Percentiles rank a stretch among this genome's conserved stretches.
phyloP scores from a whole-genome alignment of 306 rosid species.

The Abrus precatorius region DNA sequence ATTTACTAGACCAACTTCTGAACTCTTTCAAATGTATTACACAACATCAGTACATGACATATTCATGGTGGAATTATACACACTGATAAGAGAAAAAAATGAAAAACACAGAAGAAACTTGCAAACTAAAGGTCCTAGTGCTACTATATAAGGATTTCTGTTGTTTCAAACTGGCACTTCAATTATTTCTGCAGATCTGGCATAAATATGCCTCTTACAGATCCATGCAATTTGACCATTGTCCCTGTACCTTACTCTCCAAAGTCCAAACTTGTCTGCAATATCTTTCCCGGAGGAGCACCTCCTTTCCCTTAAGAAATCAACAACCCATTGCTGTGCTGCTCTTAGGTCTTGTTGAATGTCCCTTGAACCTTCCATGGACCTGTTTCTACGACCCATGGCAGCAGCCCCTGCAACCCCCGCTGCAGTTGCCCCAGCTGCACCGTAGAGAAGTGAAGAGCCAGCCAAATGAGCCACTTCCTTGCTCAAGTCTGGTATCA shows the following conservation, averaged over 20 bases:
- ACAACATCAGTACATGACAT: conserved; percentile 22
- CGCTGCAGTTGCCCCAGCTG: conserved; percentile 76
- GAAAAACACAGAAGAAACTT: conserved; percentile 6
- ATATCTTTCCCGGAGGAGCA: conserved; percentile 92
- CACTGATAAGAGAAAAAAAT: neutral
- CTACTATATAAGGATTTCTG: conserved; percentile 6
- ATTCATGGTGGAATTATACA: conserved; percentile 12
- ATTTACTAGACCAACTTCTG: neutral
- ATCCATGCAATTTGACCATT: conserved; percentile 92
- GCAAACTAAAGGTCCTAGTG: conserved; percentile 17
- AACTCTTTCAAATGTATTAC: neutral
- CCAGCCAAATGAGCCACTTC: conserved; percentile 89
- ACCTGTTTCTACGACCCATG: conserved; percentile 62
- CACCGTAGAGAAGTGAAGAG: conserved; percentile 70
- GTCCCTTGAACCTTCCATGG: conserved; percentile 65
- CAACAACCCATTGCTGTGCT: conserved; percentile 95
- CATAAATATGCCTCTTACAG: conserved; percentile 85
- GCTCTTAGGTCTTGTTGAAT: conserved; percentile 78
- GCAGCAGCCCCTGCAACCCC: conserved; percentile 79
- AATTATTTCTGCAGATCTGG: conserved; percentile 82
- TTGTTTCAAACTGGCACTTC: conserved; percentile 81
- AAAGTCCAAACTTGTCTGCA: conserved; percentile 92
- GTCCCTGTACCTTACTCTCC: conserved; percentile 89
- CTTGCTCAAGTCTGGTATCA: conserved; percentile 94
- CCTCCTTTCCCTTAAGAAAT: conserved; percentile 82